phyloP scores from a whole-genome alignment of 1,139 yeast species.

The Meyerozyma elateridarum region DNA sequence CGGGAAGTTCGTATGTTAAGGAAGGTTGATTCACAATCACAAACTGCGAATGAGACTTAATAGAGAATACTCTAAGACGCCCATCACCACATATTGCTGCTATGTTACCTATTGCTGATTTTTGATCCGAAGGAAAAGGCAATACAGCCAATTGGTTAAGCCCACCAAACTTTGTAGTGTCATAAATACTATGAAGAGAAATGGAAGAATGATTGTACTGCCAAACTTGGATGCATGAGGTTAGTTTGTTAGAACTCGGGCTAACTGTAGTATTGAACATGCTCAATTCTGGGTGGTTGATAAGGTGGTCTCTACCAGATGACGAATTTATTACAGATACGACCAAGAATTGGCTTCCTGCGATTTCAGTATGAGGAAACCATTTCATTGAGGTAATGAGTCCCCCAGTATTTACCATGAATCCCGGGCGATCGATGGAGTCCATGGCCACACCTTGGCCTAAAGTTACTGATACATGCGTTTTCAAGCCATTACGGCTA shows the following conservation, averaged over 20 bases:
- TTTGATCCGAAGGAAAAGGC: constrained; percentile 21
- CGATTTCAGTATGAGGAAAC: constrained; percentile 29
- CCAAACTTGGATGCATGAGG: constrained; percentile 46
- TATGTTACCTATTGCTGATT: constrained; percentile 36
- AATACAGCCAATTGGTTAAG: constrained; percentile 52
- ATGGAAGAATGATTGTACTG: constrained; percentile 29
- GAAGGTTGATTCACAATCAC: constrained; percentile 25
- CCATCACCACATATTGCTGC: constrained; percentile 66
- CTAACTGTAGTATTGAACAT: constrained; percentile 18
- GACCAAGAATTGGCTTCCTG: constrained; percentile 39
- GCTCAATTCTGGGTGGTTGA: constrained; percentile 31
- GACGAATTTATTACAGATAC: constrained; percentile 40
- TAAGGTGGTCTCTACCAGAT: constrained; percentile 19
- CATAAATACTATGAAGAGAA: constrained; percentile 27
- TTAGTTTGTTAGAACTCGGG: constrained; percentile 13
- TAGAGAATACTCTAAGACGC: constrained; percentile 46
- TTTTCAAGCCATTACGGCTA: not conserved
- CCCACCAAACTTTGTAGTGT: constrained; percentile 48
- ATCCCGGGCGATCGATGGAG: constrained; percentile 32
- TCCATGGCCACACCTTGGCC: constrained; percentile 3
- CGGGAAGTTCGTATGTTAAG: constrained; percentile 22
- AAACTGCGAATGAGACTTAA: constrained; percentile 18
- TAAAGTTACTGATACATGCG: not conserved
- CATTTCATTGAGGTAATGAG: constrained; percentile 52
- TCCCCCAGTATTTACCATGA: constrained; percentile 52